Evolutionary conservation across 768 basidiomycete species (phyloP), one percentile per base, ranked within the genome.

Genomic region (Pleurotus citrinopileatus): DNA sequence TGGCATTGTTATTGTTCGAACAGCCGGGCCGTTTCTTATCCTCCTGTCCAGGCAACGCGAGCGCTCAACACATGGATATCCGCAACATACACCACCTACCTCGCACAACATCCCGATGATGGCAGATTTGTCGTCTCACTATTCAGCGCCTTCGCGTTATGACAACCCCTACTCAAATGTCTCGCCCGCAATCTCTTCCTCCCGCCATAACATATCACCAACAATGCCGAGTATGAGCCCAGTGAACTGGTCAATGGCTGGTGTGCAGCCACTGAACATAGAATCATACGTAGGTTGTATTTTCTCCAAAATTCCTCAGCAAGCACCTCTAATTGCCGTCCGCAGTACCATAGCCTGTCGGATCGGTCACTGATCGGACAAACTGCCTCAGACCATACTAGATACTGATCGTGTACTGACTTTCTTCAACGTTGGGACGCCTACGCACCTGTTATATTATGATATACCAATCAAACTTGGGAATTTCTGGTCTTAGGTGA

Each of bases 241-340:
- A 62, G 68, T 38, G 76, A 78, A 48, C 63, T 73, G 53, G 62
- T 76, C 55, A 72, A 72, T 58, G 54, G n/a, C 40, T 23, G n/a
- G 28, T 45, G 43, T 48, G 6, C 32, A 54, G 19, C 42, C 34
- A 72, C 79, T 17, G 79, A 84, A 59, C 73, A 74, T 85, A 64
- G 84, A 89, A 42, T 67, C 85, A 54, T 89, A 81, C 66, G 89
- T 91, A 68, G 73, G 86, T 71, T 3, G 36, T 43, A 17, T 2
- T 29, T 29, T 42, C 32, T 50, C 53, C 40, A 6, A 28, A 51
- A 22, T 12, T 25, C 10, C 38, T 22, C 23, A 50, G 44, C 29
- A 48, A 47, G 5, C 22, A 25, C 17, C 42, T 47, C 29, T 32
- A 22, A 23, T 46, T 29, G 59, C 32, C 44, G 15, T 37, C n/a